A percentile compares a stretch with the other conserved stretches of the same genome.
Evolutionary conservation across 2,329 filamentous ascomycete species (phyloP).

Genomic region (Trichoderma breve): DNA sequence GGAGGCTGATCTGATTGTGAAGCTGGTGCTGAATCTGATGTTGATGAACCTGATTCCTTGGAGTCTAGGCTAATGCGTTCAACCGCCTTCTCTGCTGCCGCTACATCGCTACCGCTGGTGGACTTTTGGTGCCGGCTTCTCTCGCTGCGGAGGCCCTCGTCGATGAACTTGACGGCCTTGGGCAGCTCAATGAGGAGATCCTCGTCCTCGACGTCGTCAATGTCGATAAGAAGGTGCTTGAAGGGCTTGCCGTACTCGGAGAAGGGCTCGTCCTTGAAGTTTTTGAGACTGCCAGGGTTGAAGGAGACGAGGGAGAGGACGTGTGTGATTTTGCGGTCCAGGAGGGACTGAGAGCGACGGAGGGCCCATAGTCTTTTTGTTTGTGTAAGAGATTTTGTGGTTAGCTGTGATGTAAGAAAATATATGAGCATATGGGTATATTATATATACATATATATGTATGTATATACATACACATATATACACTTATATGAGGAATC

Average conservation of each 20-base stretch:
- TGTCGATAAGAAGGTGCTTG: conserved; percentile 73
- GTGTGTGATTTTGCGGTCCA: conserved; percentile 78
- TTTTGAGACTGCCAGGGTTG: conserved; percentile 37
- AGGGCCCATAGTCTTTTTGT: conserved; percentile 71
- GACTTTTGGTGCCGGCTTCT: conserved; percentile 1
- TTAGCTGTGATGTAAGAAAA: background rate
- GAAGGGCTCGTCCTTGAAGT: conserved; percentile 50
- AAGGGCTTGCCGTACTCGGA: conserved; percentile 56
- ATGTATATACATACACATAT: background rate
- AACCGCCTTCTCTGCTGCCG: conserved; percentile 16
- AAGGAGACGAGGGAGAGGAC: conserved; percentile 78
- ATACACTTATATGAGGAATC: background rate
- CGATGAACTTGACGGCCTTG: conserved; percentile 76
- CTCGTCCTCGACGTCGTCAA: conserved; percentile 88
- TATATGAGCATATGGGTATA: background rate
- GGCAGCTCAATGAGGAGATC: conserved; percentile 82
- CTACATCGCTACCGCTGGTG: background rate
- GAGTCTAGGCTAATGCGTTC: conserved; percentile 7
- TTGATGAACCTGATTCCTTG: background rate
- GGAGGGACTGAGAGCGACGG: conserved; percentile 66
- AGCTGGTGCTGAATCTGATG: background rate
- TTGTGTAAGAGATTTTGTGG: background rate
- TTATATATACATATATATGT: background rate
- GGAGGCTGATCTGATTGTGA: background rate
- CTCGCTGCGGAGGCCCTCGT: conserved; percentile 58